A percentile compares a stretch with the other conserved stretches of the same genome.
Evolutionary conservation across 73 alveolate species (phyloP).

Genomic region (Blepharisma stoltei): DNA sequence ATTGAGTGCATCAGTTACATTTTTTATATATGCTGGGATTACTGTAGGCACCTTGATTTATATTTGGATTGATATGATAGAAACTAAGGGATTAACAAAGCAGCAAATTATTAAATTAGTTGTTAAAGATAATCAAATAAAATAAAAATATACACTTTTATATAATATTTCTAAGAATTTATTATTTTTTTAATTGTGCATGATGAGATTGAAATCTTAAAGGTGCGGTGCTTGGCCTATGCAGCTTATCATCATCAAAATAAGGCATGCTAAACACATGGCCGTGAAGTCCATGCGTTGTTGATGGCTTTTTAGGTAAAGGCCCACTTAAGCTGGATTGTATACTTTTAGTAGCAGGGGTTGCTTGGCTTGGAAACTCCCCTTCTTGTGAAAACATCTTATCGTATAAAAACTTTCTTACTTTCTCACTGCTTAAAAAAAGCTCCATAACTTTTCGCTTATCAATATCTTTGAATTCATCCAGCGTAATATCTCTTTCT

Average conservation of each 20-base stretch:
- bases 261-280: too few species aligned
- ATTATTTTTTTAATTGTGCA: too few species aligned
- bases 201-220: too few species aligned
- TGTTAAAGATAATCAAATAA: background rate
- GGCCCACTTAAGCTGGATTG: too few species aligned
- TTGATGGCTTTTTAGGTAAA: too few species aligned
- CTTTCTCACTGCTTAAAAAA: constrained; percentile 19
- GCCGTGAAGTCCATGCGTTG: too few species aligned
- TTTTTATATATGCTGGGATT: background rate
- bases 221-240: too few species aligned
- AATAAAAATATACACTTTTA: background rate
- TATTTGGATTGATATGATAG: background rate
- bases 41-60: background rate
- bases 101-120: constrained; percentile 17
- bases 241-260: too few species aligned
- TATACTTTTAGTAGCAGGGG: too few species aligned
- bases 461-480: constrained; percentile 24
- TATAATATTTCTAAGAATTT: too few species aligned
- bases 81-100: constrained; percentile 9
- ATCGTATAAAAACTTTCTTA: constrained; percentile 17
- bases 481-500: background rate
- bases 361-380: background rate
- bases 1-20: background rate
- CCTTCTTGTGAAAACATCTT: constrained; percentile 3
- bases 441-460: constrained; percentile 23